Evolutionary conservation across 768 basidiomycete genomes (phyloP).

Genomic region (Pisolithus orientalis): DNA sequence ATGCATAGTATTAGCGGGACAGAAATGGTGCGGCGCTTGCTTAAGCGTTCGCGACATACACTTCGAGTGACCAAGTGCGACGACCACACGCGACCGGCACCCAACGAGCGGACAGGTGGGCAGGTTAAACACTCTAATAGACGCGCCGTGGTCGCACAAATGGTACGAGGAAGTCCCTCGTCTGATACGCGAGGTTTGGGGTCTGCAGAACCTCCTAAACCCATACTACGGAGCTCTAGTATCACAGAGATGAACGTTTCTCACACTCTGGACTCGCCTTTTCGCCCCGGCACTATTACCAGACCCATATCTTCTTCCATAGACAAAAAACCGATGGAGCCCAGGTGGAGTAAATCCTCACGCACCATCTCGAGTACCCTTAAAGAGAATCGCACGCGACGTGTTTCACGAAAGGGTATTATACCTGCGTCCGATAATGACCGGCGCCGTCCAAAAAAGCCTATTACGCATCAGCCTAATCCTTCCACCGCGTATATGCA

Average conservation of each 20-base stretch:
- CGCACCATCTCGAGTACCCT: conserved; percentile 33
- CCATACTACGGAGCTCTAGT: conserved; percentile 29
- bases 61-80: conserved; percentile 18
- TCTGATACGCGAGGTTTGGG: too few relatives aligned
- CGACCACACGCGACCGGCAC: conserved; percentile 7
- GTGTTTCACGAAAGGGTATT: conserved; percentile 12
- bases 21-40: conserved; percentile 41
- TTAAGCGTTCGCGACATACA: conserved; percentile 41
- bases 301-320: conserved; percentile 35
- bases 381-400: conserved; percentile 13
- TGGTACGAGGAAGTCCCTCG: too few relatives aligned
- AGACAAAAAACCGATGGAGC: conserved; percentile 12
- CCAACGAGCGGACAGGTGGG: conserved; percentile 27
- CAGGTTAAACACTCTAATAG: conserved; percentile 24
- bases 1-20: conserved; percentile 29
- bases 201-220: too few relatives aligned
- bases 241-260: conserved; percentile 35
- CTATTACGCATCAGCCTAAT: conserved; percentile 13
- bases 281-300: conserved; percentile 37
- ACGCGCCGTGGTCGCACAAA: conserved; percentile 7
- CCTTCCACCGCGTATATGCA: conserved; percentile 25
- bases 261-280: conserved; percentile 38
- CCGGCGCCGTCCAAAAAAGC: conserved; percentile 6
- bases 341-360: conserved; percentile 8
- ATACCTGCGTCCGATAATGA: conserved; percentile 13